A percentile compares a stretch with the other conserved stretches of the same genome.
Conservation (phyloP, 1,139 yeast species). For the Zygoascus sp. region DNA sequence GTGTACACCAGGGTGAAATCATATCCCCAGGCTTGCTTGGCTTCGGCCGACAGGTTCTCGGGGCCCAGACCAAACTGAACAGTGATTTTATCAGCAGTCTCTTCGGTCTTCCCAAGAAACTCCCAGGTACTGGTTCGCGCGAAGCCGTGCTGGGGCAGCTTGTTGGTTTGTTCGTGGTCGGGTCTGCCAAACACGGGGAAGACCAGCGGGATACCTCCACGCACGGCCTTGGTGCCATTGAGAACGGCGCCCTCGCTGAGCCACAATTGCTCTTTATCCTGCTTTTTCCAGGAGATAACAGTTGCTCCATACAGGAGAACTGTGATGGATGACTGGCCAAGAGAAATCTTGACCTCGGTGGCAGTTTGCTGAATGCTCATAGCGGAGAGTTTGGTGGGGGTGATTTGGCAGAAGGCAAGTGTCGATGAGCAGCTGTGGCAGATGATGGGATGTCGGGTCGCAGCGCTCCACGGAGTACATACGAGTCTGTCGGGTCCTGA, state of each 20-base stretch:
- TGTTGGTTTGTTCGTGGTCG: slow-evolving; percentile 36
- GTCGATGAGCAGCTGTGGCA: slow-evolving; percentile 5
- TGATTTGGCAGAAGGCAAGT: background rate
- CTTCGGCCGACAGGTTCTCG: slow-evolving; percentile 59
- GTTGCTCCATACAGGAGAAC: slow-evolving; percentile 88
- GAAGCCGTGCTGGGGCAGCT: slow-evolving; percentile 92
- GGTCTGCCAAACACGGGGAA: slow-evolving; percentile 91
- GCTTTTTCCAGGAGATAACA: slow-evolving; percentile 70
- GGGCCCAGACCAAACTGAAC: slow-evolving; percentile 89
- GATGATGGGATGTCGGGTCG: slow-evolving; percentile 11
- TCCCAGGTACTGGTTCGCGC: slow-evolving; percentile 91
- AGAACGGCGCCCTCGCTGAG: slow-evolving; percentile 61
- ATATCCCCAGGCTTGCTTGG: slow-evolving; percentile 54
- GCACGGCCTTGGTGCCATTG: slow-evolving; percentile 87
- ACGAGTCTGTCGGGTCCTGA: slow-evolving; percentile 60
- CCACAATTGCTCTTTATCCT: slow-evolving; percentile 71
- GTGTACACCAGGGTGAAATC: slow-evolving; percentile 78
- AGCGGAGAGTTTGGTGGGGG: slow-evolving; percentile 5
- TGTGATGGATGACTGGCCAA: slow-evolving; percentile 53
- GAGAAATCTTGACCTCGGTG: slow-evolving; percentile 56
- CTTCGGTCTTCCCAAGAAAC: slow-evolving; percentile 74
- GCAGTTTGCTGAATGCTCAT: slow-evolving; percentile 65
- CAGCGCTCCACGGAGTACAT: slow-evolving; percentile 1
- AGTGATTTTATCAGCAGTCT: slow-evolving; percentile 42
- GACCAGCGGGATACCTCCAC: slow-evolving; percentile 96